phyloP scores from a whole-genome alignment of 768 basidiomycete species.

The Trametes meyenii region DNA sequence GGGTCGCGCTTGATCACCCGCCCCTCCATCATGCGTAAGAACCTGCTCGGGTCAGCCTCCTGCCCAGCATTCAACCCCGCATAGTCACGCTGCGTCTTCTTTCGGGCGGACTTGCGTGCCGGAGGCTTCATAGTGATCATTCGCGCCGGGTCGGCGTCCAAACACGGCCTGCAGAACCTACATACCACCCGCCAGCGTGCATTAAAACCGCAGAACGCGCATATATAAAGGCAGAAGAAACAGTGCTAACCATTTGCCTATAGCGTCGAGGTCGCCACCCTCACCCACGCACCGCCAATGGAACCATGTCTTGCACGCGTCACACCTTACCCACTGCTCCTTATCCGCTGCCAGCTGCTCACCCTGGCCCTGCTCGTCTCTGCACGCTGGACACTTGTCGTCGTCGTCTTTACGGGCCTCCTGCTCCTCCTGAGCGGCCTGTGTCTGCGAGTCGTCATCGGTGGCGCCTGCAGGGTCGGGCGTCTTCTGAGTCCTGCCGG shows the following conservation, averaged over 20 bases:
- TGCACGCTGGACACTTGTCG: slow-evolving; percentile 55
- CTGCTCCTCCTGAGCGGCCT: slow-evolving; percentile 1
- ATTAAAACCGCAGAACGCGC: slow-evolving; percentile 10
- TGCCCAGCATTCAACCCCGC: slow-evolving; percentile 71
- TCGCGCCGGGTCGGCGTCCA: slow-evolving; percentile 59
- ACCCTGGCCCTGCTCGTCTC: slow-evolving; percentile 35
- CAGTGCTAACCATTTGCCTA: slow-evolving; percentile 75
- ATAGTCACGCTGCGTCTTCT: slow-evolving; percentile 76
- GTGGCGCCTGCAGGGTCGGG: slow-evolving; percentile 33
- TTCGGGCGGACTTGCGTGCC: slow-evolving; percentile 79
- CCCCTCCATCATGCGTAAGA: slow-evolving; percentile 68
- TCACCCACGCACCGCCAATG: slow-evolving; percentile 82
- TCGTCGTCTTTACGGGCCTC: slow-evolving; percentile 28
- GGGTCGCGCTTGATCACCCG: slow-evolving; percentile 63
- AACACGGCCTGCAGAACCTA: slow-evolving; percentile 75
- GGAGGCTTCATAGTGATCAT: slow-evolving; percentile 76
- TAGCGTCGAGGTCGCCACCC: slow-evolving; percentile 60
- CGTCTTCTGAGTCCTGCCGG: slow-evolving; percentile 33
- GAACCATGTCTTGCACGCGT: slow-evolving; percentile 80
- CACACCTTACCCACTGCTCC: slow-evolving; percentile 84
- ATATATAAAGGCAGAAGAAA: slow-evolving; percentile 9
- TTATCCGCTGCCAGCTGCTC: slow-evolving; percentile 49
- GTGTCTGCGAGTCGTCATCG: slow-evolving; percentile 19
- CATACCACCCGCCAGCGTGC: not conserved
- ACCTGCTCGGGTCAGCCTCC: slow-evolving; percentile 66